phyloP scores from a whole-genome alignment of 345 rosid species.

The Dipteronia dyeriana region DNA sequence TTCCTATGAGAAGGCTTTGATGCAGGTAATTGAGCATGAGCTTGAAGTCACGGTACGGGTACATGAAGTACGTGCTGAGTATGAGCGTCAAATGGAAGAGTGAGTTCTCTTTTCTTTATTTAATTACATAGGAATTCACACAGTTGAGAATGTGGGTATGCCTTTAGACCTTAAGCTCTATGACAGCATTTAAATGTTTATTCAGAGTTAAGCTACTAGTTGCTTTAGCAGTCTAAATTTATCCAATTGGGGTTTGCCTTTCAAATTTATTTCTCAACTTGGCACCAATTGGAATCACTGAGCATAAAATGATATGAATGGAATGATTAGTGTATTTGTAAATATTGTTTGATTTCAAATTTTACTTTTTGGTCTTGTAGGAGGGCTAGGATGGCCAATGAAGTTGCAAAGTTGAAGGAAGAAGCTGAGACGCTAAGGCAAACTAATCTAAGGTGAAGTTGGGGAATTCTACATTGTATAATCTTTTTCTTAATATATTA shows the following conservation, averaged over 20 bases:
- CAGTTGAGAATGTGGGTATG: background rate
- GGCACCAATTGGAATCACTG: background rate
- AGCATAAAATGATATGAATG: background rate
- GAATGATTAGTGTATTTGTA: background rate
- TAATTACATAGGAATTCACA: background rate
- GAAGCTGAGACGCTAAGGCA: conserved; percentile 64
- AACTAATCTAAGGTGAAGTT: conserved; percentile 57
- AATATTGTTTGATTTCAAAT: conserved; percentile 18
- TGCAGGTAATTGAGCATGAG: conserved; percentile 93
- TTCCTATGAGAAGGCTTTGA: conserved; percentile 58
- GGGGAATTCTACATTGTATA: background rate
- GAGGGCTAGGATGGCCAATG: conserved; percentile 91
- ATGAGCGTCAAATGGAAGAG: conserved; percentile 95
- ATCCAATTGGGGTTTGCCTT: background rate
- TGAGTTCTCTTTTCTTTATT: conserved; percentile 42
- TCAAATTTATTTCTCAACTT: background rate
- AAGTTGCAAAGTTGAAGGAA: conserved; percentile 78
- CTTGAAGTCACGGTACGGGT: conserved; percentile 90
- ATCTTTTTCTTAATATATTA: background rate
- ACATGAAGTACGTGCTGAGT: conserved; percentile 90
- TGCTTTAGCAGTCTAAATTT: background rate
- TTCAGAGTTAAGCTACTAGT: background rate
- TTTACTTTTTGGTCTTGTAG: conserved; percentile 40
- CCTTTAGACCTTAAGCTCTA: background rate
- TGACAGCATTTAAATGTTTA: background rate